Evolutionary conservation across 2,329 filamentous ascomycete species (phyloP).

Genomic region (Botrytis porri): DNA sequence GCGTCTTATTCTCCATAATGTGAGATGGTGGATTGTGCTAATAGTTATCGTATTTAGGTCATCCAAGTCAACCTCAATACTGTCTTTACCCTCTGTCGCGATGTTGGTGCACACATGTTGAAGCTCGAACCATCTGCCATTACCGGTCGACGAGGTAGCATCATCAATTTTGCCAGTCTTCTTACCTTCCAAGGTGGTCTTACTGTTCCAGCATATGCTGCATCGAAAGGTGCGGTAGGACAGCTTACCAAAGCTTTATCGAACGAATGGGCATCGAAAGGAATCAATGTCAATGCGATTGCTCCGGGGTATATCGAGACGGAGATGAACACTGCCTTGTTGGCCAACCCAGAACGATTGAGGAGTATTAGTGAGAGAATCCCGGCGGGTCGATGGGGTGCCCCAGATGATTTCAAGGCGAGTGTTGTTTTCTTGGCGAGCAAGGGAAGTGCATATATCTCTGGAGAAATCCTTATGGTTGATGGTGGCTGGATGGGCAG

Average conservation of each 20-base stretch:
- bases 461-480: constrained; percentile 76
- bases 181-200: constrained; percentile 90
- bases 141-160: constrained; percentile 66
- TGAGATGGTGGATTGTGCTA: constrained; percentile 41
- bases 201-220: constrained; percentile 84
- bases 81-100: constrained; percentile 75
- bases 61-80: constrained; percentile 83
- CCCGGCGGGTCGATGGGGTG: constrained; percentile 79
- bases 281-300: constrained; percentile 82
- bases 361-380: constrained; percentile 76
- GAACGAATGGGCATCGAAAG: constrained; percentile 81
- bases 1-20: constrained; percentile 61
- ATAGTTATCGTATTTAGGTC: constrained; percentile 43
- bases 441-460: constrained; percentile 75
- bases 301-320: constrained; percentile 88
- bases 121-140: constrained; percentile 59
- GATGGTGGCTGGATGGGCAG: constrained; percentile 94
- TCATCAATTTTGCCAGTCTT: constrained; percentile 83
- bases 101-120: constrained; percentile 78
- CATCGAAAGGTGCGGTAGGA: constrained; percentile 78
- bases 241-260: constrained; percentile 65
- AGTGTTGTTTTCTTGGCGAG: constrained; percentile 75
- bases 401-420: constrained; percentile 84
- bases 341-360: constrained; percentile 67
- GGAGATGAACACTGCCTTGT: constrained; percentile 88